Evolutionary conservation across 371 early-diverging fungal species (phyloP).

Genomic region (Rhizopus delemar): DNA sequence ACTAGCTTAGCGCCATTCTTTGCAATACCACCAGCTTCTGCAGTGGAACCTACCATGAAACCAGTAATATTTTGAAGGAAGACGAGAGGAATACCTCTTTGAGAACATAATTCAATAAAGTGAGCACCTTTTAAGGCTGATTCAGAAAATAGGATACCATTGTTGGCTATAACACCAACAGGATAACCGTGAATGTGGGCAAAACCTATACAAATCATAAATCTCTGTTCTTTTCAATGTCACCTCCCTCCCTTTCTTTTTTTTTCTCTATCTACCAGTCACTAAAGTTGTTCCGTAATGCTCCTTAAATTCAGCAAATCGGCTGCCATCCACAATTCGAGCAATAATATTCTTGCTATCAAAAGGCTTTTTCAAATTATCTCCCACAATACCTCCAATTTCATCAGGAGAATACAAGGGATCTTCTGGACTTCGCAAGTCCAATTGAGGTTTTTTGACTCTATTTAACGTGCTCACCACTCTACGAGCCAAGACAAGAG

Average conservation of each 20-base stretch:
- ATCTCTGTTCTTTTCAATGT: no score
- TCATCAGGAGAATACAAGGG: conserved; percentile 87
- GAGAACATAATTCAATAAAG: conserved; percentile 94
- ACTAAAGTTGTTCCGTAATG: conserved; percentile 91
- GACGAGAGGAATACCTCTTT: conserved; percentile 90
- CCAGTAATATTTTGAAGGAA: conserved; percentile 97
- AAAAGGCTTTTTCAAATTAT: conserved; percentile 88
- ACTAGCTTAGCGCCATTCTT: conserved; percentile 98
- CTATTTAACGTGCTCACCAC: conserved; percentile 87
- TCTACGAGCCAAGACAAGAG: conserved; percentile 84
- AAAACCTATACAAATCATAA: conserved; percentile 62
- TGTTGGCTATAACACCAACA: conserved; percentile 97
- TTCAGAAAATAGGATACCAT: conserved; percentile 96
- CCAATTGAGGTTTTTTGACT: conserved; percentile 61
- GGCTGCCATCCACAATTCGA: conserved; percentile 93
- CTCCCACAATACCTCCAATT: conserved; percentile 95
- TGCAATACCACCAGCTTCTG: conserved; percentile 97
- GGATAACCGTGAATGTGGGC: conserved; percentile 92
- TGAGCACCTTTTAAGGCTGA: conserved; percentile 96
- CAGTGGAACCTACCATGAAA: conserved; percentile 96
- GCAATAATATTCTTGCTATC: conserved; percentile 94
- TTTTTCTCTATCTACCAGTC: conserved; percentile 61
- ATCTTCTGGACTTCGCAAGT: conserved; percentile 63
- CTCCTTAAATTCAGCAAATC: conserved; percentile 95
- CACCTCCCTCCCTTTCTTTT: background rate